Base-by-base conservation (phyloP, 2,329 filamentous ascomycete species). In the Dryadomyces sulphureus region DNA sequence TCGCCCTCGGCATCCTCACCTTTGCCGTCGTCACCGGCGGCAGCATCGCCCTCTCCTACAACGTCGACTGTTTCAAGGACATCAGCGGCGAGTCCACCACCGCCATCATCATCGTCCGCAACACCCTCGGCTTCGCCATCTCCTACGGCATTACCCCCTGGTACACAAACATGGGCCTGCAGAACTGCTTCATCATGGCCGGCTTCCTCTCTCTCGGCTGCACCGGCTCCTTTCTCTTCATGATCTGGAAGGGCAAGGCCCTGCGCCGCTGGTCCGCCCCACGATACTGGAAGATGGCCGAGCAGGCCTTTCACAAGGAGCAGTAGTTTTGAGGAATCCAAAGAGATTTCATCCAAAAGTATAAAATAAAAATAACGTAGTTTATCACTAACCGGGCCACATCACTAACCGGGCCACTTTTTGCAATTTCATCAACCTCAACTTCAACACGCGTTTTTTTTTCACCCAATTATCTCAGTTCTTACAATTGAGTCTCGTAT, bases 1-100 rank as follows among this genome's bases (percentile, higher is more conserved):
- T 65, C 41, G 64, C 61, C 0, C 61, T 67, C 54, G 65, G 63
- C 20, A 59, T 65, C 34, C 57, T 68, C 5, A 62, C 61, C 3
- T 57, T 62, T 45, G 62, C 62, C 16, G 61, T 60, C 41, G 61
- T 62, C 5, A 51, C 65, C n/a, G 65, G 63, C 14, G 54, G 64
- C 11, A 60, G 60, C 21, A 50, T 66, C 14, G 59, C 57, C 38
- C 56, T 67, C n/a, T 59, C 60, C 7, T 69, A 69, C 48, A 57
- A 59, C 45, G 62, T 67, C 36, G 65, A 68, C 53, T 62, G 59
- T 46, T 68, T 54, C 54, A 57, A 59, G 54, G 57, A 57, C 7
- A 55, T 58, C 21, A 50, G 45, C 24, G 55, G 53, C 32, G 50
- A 55, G 25, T 44, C 51, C 4, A 54, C 50, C 4, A 50, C 49